Conservation (phyloP, 1,139 yeast genomes). For the Yamadazyma aaseri region DNA sequence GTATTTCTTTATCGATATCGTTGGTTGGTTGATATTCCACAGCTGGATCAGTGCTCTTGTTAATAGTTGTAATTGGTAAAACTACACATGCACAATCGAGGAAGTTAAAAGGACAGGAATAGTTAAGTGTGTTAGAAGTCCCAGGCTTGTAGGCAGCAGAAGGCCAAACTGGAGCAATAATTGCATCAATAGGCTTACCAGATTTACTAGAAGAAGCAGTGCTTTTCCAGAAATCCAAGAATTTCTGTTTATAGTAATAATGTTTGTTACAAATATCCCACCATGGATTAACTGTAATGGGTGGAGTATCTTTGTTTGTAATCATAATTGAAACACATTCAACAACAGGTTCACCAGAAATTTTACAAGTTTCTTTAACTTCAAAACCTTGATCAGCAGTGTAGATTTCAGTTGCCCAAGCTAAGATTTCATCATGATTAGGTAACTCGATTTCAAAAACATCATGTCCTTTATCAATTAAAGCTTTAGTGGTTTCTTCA, state of each 20-base stretch:
- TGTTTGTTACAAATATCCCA: slow-evolving; percentile 32
- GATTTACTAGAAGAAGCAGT: slow-evolving; percentile 21
- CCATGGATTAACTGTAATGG: slow-evolving; percentile 23
- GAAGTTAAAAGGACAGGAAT: slow-evolving; percentile 54
- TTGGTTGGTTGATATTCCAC: slow-evolving; percentile 20
- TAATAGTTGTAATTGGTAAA: slow-evolving; percentile 50
- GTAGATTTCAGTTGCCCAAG: slow-evolving; percentile 11
- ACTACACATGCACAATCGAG: slow-evolving; percentile 55
- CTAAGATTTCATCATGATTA: slow-evolving; percentile 7
- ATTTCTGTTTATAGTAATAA: slow-evolving; percentile 26
- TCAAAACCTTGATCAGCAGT: slow-evolving; percentile 18
- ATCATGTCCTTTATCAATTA: slow-evolving; percentile 17
- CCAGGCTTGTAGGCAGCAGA: slow-evolving; percentile 22
- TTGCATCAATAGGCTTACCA: slow-evolving; percentile 32
- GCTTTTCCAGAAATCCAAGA: slow-evolving; percentile 28
- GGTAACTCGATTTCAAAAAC: slow-evolving; percentile 16
- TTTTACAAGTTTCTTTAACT: slow-evolving; percentile 13
- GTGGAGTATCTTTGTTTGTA: slow-evolving; percentile 5
- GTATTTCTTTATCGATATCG: slow-evolving; percentile 22
- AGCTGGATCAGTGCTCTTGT: slow-evolving; percentile 32
- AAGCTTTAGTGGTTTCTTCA: slow-evolving; percentile 8
- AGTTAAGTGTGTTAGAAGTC: slow-evolving; percentile 21
- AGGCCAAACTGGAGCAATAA: slow-evolving; percentile 31
- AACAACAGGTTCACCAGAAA: slow-evolving; percentile 18
- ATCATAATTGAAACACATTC: slow-evolving; percentile 9